phyloP scores from a whole-genome alignment of 2,329 filamentous ascomycete species.

The Verticillium klebahnii region DNA sequence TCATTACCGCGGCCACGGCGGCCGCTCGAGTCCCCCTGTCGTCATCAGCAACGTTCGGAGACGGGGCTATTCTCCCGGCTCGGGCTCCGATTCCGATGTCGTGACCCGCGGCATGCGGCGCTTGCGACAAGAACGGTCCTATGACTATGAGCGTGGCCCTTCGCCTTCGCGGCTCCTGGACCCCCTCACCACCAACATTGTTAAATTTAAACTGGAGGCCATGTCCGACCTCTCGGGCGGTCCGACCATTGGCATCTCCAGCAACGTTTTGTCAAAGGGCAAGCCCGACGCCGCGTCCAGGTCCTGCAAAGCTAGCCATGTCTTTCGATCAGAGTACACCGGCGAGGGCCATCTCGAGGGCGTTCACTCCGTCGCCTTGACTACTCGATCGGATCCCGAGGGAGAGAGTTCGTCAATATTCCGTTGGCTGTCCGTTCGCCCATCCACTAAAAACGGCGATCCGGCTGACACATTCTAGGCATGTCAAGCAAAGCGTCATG shows the following conservation, averaged over 20 bases:
- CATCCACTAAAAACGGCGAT: too few relatives aligned
- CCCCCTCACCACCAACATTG: neutral
- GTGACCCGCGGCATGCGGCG: neutral
- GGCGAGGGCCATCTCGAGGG: constrained; percentile 31
- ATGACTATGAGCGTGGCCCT: constrained; percentile 13
- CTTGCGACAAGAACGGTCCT: constrained; percentile 1
- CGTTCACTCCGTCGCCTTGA: constrained; percentile 28
- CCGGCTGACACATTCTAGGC: constrained; percentile 20
- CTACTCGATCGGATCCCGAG: constrained; percentile 26
- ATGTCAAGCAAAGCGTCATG: constrained; percentile 34
- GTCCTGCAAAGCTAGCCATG: constrained; percentile 17
- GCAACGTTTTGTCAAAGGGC: constrained; percentile 18
- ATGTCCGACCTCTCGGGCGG: constrained; percentile 11
- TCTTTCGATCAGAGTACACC: constrained; percentile 31
- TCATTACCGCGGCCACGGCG: too few relatives aligned
- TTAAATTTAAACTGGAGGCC: neutral
- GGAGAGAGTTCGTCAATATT: constrained; percentile 29
- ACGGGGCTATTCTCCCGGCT: too few relatives aligned
- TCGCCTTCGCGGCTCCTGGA: constrained; percentile 15
- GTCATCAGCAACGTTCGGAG: too few relatives aligned
- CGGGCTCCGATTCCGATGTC: too few relatives aligned
- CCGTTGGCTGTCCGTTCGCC: constrained; percentile 31
- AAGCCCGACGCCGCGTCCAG: constrained; percentile 18
- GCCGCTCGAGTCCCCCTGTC: too few relatives aligned
- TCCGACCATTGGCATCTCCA: constrained; percentile 18